Evolutionary conservation across 345 rosid genomes (phyloP).

Genomic region (Rhizophora apiculata): DNA sequence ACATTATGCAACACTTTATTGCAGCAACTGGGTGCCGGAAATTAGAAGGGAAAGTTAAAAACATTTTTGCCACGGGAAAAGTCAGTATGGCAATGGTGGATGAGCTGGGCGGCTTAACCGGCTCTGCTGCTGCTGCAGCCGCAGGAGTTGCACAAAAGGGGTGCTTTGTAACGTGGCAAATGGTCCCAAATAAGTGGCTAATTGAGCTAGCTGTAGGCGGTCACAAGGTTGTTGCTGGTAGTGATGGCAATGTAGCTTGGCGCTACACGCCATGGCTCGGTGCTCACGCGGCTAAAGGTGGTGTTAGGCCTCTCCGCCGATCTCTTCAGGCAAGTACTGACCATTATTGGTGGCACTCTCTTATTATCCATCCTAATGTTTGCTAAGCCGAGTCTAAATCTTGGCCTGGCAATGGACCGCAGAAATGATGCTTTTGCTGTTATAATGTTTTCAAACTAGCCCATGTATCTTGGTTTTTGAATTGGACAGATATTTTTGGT

Average conservation of each 20-base stretch:
- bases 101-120: slow-evolving; percentile 42
- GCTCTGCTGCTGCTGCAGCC: slow-evolving; percentile 30
- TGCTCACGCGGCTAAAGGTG: slow-evolving; percentile 82
- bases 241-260: slow-evolving; percentile 87
- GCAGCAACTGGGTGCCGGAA: slow-evolving; percentile 96
- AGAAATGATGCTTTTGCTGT: no score
- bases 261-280: slow-evolving; percentile 94
- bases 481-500: no score
- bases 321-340: slow-evolving; percentile 72
- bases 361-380: background rate
- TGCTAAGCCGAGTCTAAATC: background rate
- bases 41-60: slow-evolving; percentile 61
- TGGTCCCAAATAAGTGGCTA: slow-evolving; percentile 89
- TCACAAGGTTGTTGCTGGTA: slow-evolving; percentile 78
- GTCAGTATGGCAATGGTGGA: slow-evolving; percentile 75
- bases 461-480: no score
- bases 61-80: slow-evolving; percentile 75
- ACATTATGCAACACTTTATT: slow-evolving; percentile 85
- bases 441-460: no score
- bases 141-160: slow-evolving; percentile 54
- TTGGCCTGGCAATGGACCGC: background rate
- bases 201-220: slow-evolving; percentile 77
- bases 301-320: slow-evolving; percentile 83
- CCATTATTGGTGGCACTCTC: no score
- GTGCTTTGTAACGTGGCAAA: slow-evolving; percentile 98